Evolutionary conservation across 2,329 filamentous ascomycete genomes (phyloP), one percentile per base, ranked within the genome.

Genomic region (Chrysoporthe puriensis): DNA sequence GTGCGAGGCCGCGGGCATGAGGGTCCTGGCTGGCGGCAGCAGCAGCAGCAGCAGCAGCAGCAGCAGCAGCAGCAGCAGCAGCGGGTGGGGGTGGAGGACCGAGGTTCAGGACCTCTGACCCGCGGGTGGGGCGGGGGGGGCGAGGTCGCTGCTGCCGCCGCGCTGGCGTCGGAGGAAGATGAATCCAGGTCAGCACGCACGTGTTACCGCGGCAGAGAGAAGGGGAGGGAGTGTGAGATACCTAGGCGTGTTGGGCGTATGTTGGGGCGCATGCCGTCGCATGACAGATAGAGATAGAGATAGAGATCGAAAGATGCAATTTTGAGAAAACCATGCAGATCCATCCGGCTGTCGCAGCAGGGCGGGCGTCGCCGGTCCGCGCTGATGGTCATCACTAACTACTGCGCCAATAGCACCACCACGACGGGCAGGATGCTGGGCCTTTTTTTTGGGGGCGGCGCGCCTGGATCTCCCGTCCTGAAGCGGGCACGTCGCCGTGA

Each of bases 1-100:
- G 63, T 85, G 83, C 72, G 74, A 81, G 69, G 81, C 80, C 34
- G 75, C 79, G 11, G 83, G 83, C 44, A 85, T 85, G 83, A 76
- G 65, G 68, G 77, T 73, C 71, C 73, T 84, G 8, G 73, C 75
- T 13, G 72, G 72, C 58, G 71, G 69, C 26, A 26, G 26, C 26
- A 26, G 2, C 26, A 26, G 26, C 26, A 26, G 26, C 26, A 26
- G 26, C 26, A 77, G 75, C 46, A 21, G 21, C 21, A 21, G 21
- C 21, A 21, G 69, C 26, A 26, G 26, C 26, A 26, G 2, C 26
- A 26, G 26, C 26, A 26, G 26, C 26, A 26, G 26, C 26, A 77
- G 75, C 46, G 80, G 81, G 8, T 84, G 80, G 77, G 82, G 82
- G 48, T 85, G 83, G 83, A 77, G 79, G 65, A 77, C 74, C 58